These are phyloP conservation scores for Xylaria palmicola DNA, from an alignment of 495 filamentous ascomycete species.

Conservation along the genomic window DNA sequence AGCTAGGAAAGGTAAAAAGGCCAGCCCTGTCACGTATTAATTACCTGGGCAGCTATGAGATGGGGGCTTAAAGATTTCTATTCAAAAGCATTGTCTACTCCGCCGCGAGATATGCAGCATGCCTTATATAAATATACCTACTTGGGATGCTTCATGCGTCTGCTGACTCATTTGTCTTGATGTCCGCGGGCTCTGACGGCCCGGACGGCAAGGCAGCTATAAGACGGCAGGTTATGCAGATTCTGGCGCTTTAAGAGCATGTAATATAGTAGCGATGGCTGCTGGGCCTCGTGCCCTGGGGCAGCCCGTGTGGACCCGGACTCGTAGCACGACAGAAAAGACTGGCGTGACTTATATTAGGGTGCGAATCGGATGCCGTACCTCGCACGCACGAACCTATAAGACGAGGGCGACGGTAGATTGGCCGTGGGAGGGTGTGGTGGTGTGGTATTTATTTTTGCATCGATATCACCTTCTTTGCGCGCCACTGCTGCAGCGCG, in stretches of 20 bases:
- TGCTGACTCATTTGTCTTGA: not conserved
- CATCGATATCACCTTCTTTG: not conserved
- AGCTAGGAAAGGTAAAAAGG: no score
- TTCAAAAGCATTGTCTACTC: not conserved
- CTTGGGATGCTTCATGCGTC: not conserved
- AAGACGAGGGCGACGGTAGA: not conserved
- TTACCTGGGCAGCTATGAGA: not conserved
- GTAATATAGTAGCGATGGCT: not conserved
- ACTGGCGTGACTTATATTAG: not conserved
- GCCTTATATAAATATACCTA: conserved; percentile 3
- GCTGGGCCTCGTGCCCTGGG: no score
- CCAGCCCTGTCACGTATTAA: no score
- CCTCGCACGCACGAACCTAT: not conserved
- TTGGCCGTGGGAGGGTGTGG: conserved; percentile 4
- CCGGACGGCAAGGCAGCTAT: conserved; percentile 10
- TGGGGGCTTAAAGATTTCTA: not conserved
- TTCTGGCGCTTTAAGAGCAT: not conserved
- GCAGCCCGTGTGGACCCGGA: not conserved
- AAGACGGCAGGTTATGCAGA: no score
- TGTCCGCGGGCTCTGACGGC: conserved; percentile 7
- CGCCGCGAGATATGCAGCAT: not conserved
- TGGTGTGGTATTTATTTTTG: conserved; percentile 1
- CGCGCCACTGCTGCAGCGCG: not conserved
- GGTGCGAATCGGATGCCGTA: not conserved
- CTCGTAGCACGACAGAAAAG: not conserved